Percentiles rank a stretch among this genome's conserved stretches.
Evolutionary conservation across 2,329 filamentous ascomycete species (phyloP).

Genomic region (Endothia cerciana): DNA sequence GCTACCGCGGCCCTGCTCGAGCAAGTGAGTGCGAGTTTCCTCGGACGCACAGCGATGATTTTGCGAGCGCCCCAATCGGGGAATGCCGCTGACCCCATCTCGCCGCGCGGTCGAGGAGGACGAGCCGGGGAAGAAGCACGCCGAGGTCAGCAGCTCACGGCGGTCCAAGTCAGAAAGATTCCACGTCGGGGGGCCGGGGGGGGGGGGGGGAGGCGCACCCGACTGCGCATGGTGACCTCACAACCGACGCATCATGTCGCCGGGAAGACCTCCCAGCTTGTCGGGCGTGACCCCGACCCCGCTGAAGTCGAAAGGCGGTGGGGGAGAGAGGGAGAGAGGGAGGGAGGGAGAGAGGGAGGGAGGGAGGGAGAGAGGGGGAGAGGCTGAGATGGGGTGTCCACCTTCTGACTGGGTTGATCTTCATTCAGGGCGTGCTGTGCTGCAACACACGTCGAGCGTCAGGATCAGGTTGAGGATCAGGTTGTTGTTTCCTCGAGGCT

Average conservation of each 20-base stretch:
- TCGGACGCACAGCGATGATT: background rate
- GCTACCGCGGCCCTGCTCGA: background rate
- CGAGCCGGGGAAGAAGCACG: too few relatives aligned
- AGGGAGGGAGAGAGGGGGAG: background rate
- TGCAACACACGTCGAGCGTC: background rate
- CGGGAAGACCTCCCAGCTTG: too few relatives aligned
- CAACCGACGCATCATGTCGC: background rate
- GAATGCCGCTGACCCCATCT: background rate
- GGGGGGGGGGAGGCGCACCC: background rate
- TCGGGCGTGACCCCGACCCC: too few relatives aligned
- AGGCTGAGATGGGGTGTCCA: background rate
- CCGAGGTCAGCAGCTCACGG: too few relatives aligned
- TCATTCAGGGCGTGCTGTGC: background rate
- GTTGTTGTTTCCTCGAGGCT: background rate
- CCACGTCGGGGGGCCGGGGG: background rate
- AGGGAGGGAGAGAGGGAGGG: background rate
- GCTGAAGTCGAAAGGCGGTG: too few relatives aligned
- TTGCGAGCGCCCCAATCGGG: slow-evolving; percentile 1
- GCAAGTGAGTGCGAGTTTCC: background rate
- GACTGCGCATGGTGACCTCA: background rate
- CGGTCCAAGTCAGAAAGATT: too few relatives aligned
- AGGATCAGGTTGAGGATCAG: background rate
- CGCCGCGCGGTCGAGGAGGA: background rate
- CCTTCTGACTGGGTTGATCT: background rate
- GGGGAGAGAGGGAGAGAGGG: background rate